A percentile compares a stretch with the other conserved stretches of the same genome.
Conservation (phyloP, 352 stramenopile genomes). For the Phytophthora tubulina region DNA sequence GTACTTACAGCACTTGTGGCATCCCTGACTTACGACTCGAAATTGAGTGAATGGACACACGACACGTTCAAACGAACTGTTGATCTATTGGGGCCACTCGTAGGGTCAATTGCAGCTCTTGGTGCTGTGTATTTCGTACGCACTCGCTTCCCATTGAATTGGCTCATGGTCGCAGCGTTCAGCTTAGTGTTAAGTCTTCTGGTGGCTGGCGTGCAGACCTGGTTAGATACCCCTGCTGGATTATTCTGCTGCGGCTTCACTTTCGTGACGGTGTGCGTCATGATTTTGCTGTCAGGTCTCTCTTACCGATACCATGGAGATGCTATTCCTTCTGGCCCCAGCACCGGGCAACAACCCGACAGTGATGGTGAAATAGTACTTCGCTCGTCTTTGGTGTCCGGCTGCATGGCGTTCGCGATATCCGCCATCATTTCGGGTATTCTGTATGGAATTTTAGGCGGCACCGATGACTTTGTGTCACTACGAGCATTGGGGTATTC, state of each 20-base stretch:
- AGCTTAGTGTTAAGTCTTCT: constrained; percentile 49
- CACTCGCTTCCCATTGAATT: constrained; percentile 57
- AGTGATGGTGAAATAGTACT: constrained; percentile 40
- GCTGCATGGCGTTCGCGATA: constrained; percentile 40
- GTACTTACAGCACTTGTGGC: constrained; percentile 46
- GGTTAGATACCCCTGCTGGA: constrained; percentile 51
- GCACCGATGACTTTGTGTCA: constrained; percentile 40
- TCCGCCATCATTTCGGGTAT: constrained; percentile 32
- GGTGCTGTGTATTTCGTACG: constrained; percentile 51
- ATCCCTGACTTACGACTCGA: constrained; percentile 41
- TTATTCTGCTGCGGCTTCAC: constrained; percentile 58
- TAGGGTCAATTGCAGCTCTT: constrained; percentile 42
- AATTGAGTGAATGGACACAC: constrained; percentile 33
- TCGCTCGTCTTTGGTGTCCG: constrained; percentile 42
- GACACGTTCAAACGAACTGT: constrained; percentile 34
- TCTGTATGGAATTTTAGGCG: constrained; percentile 40
- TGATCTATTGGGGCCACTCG: constrained; percentile 39
- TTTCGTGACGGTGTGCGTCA: constrained; percentile 49
- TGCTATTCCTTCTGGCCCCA: constrained; percentile 32
- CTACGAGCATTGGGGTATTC: constrained; percentile 49
- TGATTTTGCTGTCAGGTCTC: constrained; percentile 49
- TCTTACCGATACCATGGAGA: constrained; percentile 37
- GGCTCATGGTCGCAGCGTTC: constrained; percentile 57
- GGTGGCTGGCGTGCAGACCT: constrained; percentile 54
- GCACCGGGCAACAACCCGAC: constrained; percentile 15